Evolutionary conservation across 2,329 filamentous ascomycete species (phyloP), one percentile per base, ranked within the genome.

Genomic region (Colletotrichum spaethianum): DNA sequence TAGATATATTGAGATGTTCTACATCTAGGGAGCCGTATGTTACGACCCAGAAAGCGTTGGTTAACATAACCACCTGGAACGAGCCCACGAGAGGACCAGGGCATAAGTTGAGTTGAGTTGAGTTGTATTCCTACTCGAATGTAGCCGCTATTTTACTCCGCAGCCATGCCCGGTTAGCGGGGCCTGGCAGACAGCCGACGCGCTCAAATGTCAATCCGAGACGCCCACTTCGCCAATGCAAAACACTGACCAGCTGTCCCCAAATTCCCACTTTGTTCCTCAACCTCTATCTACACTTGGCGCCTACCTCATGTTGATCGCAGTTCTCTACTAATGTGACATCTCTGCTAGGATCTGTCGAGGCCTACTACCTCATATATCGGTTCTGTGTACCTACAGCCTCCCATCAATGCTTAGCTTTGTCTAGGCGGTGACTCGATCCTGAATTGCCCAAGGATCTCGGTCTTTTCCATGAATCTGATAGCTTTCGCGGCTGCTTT

Each of bases 401-500:
- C n/a, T n/a, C n/a, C n/a, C n/a, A n/a, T n/a, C n/a, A 53, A 53
- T 28, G 50, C 20, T 53, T 31, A 53, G 50, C 50, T 53, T 53
- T 53, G 28, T 53, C 26, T 53, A 16, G 50, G 23, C 33, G 16
- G 50, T 16, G 28, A 53, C 50, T 53, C 14, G 28, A 53, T 53
- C 23, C 26, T 31, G 18, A 36, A n/a, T 55, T 55, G 26, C 18
- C 31, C 50, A 70, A 70, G 61, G 61, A 73, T 73, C 56, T 66
- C n/a, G 33, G 66, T 60, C 14, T 62, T 61, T 46, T 66, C 62
- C 9, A 67, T 70, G 26, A 73, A 66, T 1, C 46, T 16, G 61
- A 72, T 68, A 38, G 53, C 63, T 53, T 73, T 73, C 20, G 63
- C 60, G 53, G 72, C 67, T 71, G 59, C 63, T 68, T 65, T 70